Evolutionary conservation across 2,329 filamentous ascomycete species (phyloP).

Genomic region (Clonostachys rhizophaga): DNA sequence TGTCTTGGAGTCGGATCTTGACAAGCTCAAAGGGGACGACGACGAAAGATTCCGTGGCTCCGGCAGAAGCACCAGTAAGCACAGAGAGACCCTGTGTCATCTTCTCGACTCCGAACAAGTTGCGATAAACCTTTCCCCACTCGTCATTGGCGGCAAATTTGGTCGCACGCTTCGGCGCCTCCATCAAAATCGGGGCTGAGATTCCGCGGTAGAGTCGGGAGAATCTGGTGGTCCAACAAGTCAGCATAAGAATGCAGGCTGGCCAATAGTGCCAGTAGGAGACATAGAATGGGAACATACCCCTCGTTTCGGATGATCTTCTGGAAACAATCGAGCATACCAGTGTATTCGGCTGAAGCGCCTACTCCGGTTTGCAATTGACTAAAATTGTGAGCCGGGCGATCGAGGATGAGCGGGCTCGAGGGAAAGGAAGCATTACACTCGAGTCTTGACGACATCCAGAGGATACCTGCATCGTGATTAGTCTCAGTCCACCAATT

Average conservation of each 20-base stretch:
- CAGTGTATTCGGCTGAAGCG: constrained; percentile 79
- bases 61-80: constrained; percentile 89
- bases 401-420: constrained; percentile 4
- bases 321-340: constrained; percentile 96
- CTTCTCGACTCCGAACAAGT: constrained; percentile 75
- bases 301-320: constrained; percentile 97
- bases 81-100: constrained; percentile 91
- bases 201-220: constrained; percentile 95
- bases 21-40: constrained; percentile 97
- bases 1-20: constrained; percentile 97
- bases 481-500: not conserved
- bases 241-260: not conserved
- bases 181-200: constrained; percentile 93
- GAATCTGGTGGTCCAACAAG: constrained; percentile 47
- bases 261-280: not conserved
- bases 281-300: constrained; percentile 41
- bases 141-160: constrained; percentile 99
- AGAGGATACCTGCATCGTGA: constrained; percentile 76
- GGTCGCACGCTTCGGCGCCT: constrained; percentile 87
- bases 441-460: constrained; percentile 97
- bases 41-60: constrained; percentile 93
- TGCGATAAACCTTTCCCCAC: constrained; percentile 93
- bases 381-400: constrained; percentile 34
- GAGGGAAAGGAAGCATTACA: constrained; percentile 46
- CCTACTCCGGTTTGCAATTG: constrained; percentile 75